Conservation (phyloP, 805 yeast genomes). For the Groenewaldozyma salmanticensis region DNA sequence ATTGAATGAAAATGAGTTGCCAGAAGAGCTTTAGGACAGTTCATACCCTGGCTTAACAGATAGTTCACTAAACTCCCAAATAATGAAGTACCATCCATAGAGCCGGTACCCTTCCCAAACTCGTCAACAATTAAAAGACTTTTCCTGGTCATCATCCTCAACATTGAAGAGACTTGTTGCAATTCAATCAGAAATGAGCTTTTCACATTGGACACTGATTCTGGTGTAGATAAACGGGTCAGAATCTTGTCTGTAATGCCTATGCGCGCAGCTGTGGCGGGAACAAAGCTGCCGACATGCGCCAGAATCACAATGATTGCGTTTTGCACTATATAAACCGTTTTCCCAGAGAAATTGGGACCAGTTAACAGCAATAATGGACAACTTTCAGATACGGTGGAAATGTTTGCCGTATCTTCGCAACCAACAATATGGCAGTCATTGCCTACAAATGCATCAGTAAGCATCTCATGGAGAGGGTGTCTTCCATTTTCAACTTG, state of each 20-base stretch:
- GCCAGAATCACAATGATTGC: slow-evolving; percentile 64
- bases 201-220: slow-evolving; percentile 61
- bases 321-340: slow-evolving; percentile 63
- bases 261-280: slow-evolving; percentile 49
- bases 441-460: slow-evolving; percentile 52
- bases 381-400: slow-evolving; percentile 37
- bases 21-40: background rate
- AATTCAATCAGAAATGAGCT: slow-evolving; percentile 83
- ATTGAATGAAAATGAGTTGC: background rate
- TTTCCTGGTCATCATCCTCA: slow-evolving; percentile 38
- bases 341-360: slow-evolving; percentile 85
- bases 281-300: slow-evolving; percentile 69
- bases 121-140: slow-evolving; percentile 65
- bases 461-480: slow-evolving; percentile 34
- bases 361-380: slow-evolving; percentile 66
- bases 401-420: slow-evolving; percentile 31
- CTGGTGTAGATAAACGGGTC: slow-evolving; percentile 48
- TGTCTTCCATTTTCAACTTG: slow-evolving; percentile 35
- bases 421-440: slow-evolving; percentile 40
- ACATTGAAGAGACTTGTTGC: slow-evolving; percentile 51
- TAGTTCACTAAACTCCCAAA: background rate
- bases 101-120: slow-evolving; percentile 66
- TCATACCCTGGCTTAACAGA: background rate
- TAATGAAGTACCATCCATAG: slow-evolving; percentile 55
- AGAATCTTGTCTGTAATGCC: slow-evolving; percentile 56